Base-by-base conservation (phyloP, 495 filamentous ascomycete genomes). In the Penicillium desertorum region DNA sequence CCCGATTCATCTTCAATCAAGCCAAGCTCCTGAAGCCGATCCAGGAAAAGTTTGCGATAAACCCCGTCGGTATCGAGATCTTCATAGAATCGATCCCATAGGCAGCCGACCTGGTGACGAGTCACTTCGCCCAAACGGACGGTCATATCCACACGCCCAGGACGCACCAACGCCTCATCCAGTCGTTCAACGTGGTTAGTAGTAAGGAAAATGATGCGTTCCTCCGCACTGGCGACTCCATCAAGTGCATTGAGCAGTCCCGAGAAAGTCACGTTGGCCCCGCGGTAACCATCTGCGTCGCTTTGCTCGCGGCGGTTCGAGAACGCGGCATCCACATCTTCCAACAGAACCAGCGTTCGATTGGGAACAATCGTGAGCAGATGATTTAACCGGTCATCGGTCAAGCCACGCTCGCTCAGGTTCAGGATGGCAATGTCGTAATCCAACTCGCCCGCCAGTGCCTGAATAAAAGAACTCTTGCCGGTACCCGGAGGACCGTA, bases 391-490 rank as follows among this genome's bases (percentile, higher is more conserved):
- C 91, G 85, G 65, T 98, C 94, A 58, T 98, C 94, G 17, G 92
- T 97, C 44, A 98, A 77, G 11, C 94, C 94, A 3, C 91, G 83
- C 73, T 98, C 90, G 68, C 90, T 96, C 4, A 98, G 80, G 63
- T 97, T 97, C 46, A 98, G 76, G 69, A 97, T 89, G 43, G 92
- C 91, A 62, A 98, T 94, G 62, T 90, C 90, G 72, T 96, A 98
- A 65, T 98, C 89, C 51, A 98, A 72, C 58, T 92, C 85, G 12
- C 92, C 95, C 1, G 94, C 94, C 29, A 98, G 76, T 3, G 95
- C 92, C 73, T 96, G 92, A 48, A 98, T 95, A 69, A 98, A 98
- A 2, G 90, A 95, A 62, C 87, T 96, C 72, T 98, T 98, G 20
- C 94, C 94, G 16, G 90, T 95, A 2, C 94, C 94, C 0, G 94